Percentiles rank a stretch among this genome's conserved stretches.
Conservation (phyloP, 2,329 filamentous ascomycete genomes). For the Botrytis pseudocinerea region DNA sequence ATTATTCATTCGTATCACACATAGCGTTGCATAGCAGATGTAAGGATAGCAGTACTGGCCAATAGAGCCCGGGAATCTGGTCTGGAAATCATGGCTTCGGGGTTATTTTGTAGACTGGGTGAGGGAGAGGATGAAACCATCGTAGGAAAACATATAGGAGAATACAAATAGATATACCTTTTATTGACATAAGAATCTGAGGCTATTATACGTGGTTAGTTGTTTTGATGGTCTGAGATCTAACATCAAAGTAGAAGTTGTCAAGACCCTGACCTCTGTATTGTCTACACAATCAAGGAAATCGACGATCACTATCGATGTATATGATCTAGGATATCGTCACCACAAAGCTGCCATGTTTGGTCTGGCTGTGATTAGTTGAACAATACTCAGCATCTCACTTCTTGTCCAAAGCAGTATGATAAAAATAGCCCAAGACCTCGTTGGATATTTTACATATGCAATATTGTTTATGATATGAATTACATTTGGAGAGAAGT, state of each 20-base stretch:
- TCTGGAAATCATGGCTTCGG: neutral
- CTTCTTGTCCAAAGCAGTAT: neutral
- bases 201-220: neutral
- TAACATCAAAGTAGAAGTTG: neutral
- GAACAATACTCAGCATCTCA: neutral
- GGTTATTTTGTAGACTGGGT: constrained; percentile 4
- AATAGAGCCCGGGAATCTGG: neutral
- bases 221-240: no score
- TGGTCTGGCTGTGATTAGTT: neutral
- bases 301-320: neutral
- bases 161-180: neutral
- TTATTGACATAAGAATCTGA: no score
- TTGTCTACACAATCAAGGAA: neutral
- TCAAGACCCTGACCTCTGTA: no score
- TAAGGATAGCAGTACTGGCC: neutral
- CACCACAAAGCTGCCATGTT: neutral
- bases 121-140: neutral
- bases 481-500: neutral
- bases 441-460: neutral
- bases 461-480: neutral
- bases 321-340: neutral
- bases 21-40: constrained; percentile 20
- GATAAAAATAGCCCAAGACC: neutral
- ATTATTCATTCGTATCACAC: neutral
- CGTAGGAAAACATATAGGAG: neutral